Base-by-base conservation (phyloP, 345 rosid species). In the Moricandia moricandioides region DNA sequence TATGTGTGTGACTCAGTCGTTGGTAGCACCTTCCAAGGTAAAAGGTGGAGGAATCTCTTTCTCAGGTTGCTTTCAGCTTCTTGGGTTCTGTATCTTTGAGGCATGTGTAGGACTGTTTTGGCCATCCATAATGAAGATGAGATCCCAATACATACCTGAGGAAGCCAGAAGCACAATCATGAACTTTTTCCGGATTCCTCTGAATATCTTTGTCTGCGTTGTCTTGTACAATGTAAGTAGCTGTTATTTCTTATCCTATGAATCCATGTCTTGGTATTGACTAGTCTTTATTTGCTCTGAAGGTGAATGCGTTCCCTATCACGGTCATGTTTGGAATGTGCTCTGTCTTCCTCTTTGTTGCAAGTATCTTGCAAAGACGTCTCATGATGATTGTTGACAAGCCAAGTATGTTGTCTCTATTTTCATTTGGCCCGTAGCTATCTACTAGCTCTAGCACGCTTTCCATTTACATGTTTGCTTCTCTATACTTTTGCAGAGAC, bases 51-150 rank as follows among this genome's bases (percentile, higher is more conserved):
- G 96, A 81, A 92, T 95, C 73, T 82, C 97, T 18, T 88, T 89
- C 84, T 62, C 96, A 0, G 97, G 94, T 47, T 92, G 86, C 73
- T 71, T 92, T 69, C 92, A 90, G 86, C 91, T 95, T 45, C 86
- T 92, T 57, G 98, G 98, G 43, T 95, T 95, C 85, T 95, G 99
- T 67, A 79, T 86, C 39, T 95, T 95, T 77, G 99, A 95, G 89
- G 85, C 92, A 4, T 95, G 99, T 84, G 99, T 90, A 8, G 98
- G 99, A 34, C 80, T 92, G 76, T 95, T 95, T 85, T 95, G 99
- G 98, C 99, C 99, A 71, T 95, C 98, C 60, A 95, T 95, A 26
- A 92, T 95, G 99, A 95, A 95, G 84, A 95, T 95, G 99, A 86
- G 99, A 79, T 92, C 98, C 60, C 99, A 95, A 70, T 95, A 92